Base-by-base conservation (phyloP, 306 rosid genomes). In the Trichosanthes cucumerina region DNA sequence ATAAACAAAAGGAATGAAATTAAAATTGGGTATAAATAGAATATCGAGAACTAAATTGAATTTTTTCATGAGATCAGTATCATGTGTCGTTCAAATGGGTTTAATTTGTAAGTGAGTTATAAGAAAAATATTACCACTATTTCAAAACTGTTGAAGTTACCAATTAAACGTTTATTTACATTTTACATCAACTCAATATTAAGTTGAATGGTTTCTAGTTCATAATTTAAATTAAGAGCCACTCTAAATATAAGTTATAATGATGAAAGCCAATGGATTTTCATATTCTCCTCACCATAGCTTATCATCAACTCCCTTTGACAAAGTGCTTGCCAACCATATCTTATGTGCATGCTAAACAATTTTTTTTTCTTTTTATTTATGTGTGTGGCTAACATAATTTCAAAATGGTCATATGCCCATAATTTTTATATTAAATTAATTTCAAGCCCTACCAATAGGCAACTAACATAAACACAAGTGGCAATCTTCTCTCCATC, bases 401-500 rank as follows among this genome's bases (percentile, higher is more conserved):
- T 38, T 66, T 66, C 50, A 63, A 66, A 36, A 34, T 64, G 41
- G 46, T 64, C 46, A 64, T 18, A 64, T 0, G 16, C 47, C 34
- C 64, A 23, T 12, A 57, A 33, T 5, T 6, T 5, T 28, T 33
- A 38, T 1, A 36, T 6, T 68, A 41, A n/a, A 68, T 38, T 68
- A 16, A 68, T 38, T 5, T 11, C 3, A n/a, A 68, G 19, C 10
- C 53, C 19, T 4, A 12, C 75, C 75, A 41, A 68, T 68, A 41
- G 53, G 19, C 33, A 68, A 41, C 34, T 68, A 68, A 41, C 33
- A 5, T 68, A 68, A 68, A 10, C 75, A 68, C 75, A 68, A 68
- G 75, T 68, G 75, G 75, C 75, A 68, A 68, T 39, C 34, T 68
- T 41, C 53, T 11, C 52, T 68, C 75, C 75, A 68, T 41, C 31